Evolutionary conservation across 2,329 filamentous ascomycete species (phyloP), one percentile per base, ranked within the genome.

Genomic region (Fusarium devonianum): DNA sequence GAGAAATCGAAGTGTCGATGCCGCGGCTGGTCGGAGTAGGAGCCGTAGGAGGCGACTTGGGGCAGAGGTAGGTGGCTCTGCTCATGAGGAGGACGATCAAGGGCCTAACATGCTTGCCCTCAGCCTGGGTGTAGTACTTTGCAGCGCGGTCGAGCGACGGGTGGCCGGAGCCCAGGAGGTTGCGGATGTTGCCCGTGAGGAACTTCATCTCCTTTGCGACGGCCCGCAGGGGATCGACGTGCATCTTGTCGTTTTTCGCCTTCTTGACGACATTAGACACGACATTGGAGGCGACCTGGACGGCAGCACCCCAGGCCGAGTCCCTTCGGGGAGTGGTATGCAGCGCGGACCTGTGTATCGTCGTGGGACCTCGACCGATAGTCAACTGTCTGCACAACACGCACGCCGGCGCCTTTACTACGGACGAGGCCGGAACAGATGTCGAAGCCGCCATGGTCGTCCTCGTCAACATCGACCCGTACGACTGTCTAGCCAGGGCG

Each of bases 161-260:
- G 69, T 99, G 93, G 5, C 93, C 93, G 0, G 92, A 97, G 5
- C 93, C 93, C 12, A 97, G 78, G n/a, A 97, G 80, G 69, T 95
- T 89, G 53, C 90, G 83, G 72, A 97, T 96, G 66, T 97, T 96
- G 44, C 92, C 92, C 9, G 90, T 96, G 67, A 97, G 76, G 65
- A 92, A 95, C 74, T 96, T 94, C 86, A 99, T 90, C 78, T 97
- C 93, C 75, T 96, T 95, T 56, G 90, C 93, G 23, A 97, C 92
- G 23, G 90, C 88, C 55, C 90, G 85, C 67, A 97, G 81, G 23
- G 93, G 93, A 71, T 97, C 93, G 66, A 96, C 84, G 54, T 86
- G 83, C 75, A 96, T 84, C 49, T 83, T 82, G 61, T 79, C 79
- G 61, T 85, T 84, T 55, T 82, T 78, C 46, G 83, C 78, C 62